Evolutionary conservation across 176 grass and related monocot genomes (phyloP).

Genomic region (Cocos nucifera): DNA sequence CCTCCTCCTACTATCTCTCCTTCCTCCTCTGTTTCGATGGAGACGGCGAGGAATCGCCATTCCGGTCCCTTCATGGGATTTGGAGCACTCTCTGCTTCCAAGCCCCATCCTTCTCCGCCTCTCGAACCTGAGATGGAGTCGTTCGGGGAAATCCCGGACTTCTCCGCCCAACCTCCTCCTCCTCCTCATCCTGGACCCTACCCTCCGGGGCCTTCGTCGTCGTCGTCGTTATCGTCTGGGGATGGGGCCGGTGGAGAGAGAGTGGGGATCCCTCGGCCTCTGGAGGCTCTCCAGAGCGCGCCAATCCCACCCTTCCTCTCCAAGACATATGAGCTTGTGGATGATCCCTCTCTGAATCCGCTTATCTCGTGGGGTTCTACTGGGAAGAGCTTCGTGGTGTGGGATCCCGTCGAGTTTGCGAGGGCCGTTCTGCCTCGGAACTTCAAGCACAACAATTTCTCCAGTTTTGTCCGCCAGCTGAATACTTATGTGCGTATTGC

Average conservation of each 20-base stretch:
- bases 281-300: constrained; percentile 56
- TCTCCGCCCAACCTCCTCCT: too few species aligned
- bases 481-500: constrained; percentile 46
- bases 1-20: too few species aligned
- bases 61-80: too few species aligned
- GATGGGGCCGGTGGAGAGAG: background rate
- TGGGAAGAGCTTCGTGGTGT: constrained; percentile 85
- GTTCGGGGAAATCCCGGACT: too few species aligned
- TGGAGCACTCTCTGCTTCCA: too few species aligned
- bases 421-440: constrained; percentile 52
- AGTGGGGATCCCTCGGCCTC: constrained; percentile 31
- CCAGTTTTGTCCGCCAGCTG: constrained; percentile 31
- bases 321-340: constrained; percentile 89
- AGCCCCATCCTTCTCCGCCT: too few species aligned
- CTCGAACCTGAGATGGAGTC: too few species aligned
- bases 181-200: too few species aligned
- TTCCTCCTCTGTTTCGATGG: too few species aligned
- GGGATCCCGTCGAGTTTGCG: constrained; percentile 66
- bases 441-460: constrained; percentile 59
- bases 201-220: too few species aligned
- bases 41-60: too few species aligned
- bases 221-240: too few species aligned
- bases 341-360: constrained; percentile 51
- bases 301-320: constrained; percentile 72
- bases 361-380: constrained; percentile 64